Evolutionary conservation across 306 rosid genomes (phyloP).

Genomic region (Cucumis sativus): Cucumber_9930_V3 NC_026655.2:8664001-8664500

Average conservation of each 20-base stretch:
- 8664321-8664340: neutral
- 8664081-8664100: conserved; percentile 67
- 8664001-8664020: neutral
- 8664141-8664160: conserved; percentile 33
- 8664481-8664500: neutral
- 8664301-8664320: neutral
- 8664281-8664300: neutral
- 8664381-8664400: neutral
- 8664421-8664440: neutral
- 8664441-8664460: neutral
- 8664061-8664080: conserved; percentile 64
- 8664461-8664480: neutral
- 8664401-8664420: neutral
- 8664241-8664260: conserved; percentile 11
- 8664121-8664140: conserved; percentile 65
- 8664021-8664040: conserved; percentile 32
- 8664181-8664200: conserved; percentile 12
- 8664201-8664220: neutral
- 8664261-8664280: conserved; percentile 7
- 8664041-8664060: conserved; percentile 48
- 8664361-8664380: neutral
- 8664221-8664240: conserved; percentile 1
- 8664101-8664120: conserved; percentile 72
- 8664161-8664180: conserved; percentile 34
- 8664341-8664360: neutral